Evolutionary conservation across 768 basidiomycete genomes (phyloP).

Genomic region (Calocera viscosa): DNA sequence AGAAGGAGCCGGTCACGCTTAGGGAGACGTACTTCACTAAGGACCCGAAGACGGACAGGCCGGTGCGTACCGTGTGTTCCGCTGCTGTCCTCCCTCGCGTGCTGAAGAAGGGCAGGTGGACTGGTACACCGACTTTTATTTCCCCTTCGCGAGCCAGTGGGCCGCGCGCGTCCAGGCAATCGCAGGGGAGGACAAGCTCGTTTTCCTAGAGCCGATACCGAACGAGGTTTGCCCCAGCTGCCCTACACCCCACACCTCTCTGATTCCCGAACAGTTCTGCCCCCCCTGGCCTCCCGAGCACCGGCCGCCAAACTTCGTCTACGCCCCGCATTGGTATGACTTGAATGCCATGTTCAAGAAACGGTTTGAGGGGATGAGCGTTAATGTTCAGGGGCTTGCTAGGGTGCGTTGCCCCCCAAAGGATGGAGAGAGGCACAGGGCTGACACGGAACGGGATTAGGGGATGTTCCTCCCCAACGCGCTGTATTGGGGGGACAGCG

Average conservation of each 20-base stretch:
- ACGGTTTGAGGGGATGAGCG: slow-evolving; percentile 68
- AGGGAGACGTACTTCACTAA: slow-evolving; percentile 74
- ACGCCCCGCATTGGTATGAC: slow-evolving; percentile 81
- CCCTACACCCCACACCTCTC: neutral
- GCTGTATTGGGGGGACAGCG: slow-evolving; percentile 78
- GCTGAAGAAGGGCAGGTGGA: slow-evolving; percentile 42
- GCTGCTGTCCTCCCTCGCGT: neutral
- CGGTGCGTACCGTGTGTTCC: slow-evolving; percentile 32
- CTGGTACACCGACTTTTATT: slow-evolving; percentile 81
- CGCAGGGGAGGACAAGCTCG: slow-evolving; percentile 38
- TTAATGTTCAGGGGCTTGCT: slow-evolving; percentile 87
- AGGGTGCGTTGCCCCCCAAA: slow-evolving; percentile 59
- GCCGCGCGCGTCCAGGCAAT: slow-evolving; percentile 42
- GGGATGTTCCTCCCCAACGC: slow-evolving; percentile 72
- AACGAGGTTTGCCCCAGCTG: slow-evolving; percentile 54
- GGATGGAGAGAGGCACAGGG: too few species aligned
- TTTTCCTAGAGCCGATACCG: slow-evolving; percentile 78
- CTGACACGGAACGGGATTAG: slow-evolving; percentile 33
- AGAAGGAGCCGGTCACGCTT: slow-evolving; percentile 57
- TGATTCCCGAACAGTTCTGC: slow-evolving; percentile 46
- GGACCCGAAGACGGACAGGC: slow-evolving; percentile 49
- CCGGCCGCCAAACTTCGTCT: slow-evolving; percentile 51
- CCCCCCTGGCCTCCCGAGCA: slow-evolving; percentile 60
- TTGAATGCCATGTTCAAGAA: slow-evolving; percentile 78
- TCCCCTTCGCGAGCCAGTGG: slow-evolving; percentile 62